Evolutionary conservation across 352 stramenopile species (phyloP).

Genomic region (Achlya hypogyna): DNA sequence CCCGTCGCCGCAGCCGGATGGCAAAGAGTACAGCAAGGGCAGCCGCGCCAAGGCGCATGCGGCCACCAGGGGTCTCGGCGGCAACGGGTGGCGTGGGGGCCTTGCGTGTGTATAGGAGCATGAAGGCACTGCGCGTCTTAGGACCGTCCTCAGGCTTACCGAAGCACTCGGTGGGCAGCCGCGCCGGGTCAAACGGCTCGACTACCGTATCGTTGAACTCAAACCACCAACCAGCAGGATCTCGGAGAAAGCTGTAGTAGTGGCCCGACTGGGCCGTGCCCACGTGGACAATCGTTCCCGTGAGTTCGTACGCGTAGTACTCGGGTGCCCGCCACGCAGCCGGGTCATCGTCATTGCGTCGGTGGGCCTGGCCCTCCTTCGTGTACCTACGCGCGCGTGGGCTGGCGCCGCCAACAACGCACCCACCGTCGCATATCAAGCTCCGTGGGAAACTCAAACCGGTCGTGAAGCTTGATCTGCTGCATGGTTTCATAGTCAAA

Average conservation of each 20-base stretch:
- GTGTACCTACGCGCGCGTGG: slow-evolving; percentile 48
- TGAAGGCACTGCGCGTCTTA: slow-evolving; percentile 82
- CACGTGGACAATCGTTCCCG: slow-evolving; percentile 83
- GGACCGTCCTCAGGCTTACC: slow-evolving; percentile 31
- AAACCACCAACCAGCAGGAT: slow-evolving; percentile 61
- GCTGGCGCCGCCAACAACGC: neutral
- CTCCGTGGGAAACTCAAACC: slow-evolving; percentile 88
- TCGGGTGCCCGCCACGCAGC: slow-evolving; percentile 40
- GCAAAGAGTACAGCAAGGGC: slow-evolving; percentile 18
- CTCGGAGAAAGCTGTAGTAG: slow-evolving; percentile 84
- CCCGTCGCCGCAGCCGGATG: neutral
- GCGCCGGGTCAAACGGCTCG: slow-evolving; percentile 53
- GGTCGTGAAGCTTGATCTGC: slow-evolving; percentile 90
- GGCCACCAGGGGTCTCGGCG: neutral
- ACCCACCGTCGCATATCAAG: slow-evolving; percentile 58
- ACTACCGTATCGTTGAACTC: slow-evolving; percentile 86
- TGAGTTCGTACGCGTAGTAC: slow-evolving; percentile 81
- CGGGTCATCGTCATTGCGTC: slow-evolving; percentile 22
- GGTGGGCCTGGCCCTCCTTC: slow-evolving; percentile 64
- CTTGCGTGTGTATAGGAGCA: slow-evolving; percentile 74
- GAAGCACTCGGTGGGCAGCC: slow-evolving; percentile 69
- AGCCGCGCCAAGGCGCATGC: neutral
- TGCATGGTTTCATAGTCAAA: slow-evolving; percentile 93
- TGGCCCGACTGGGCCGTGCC: slow-evolving; percentile 81
- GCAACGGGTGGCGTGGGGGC: slow-evolving; percentile 32